phyloP scores from a whole-genome alignment of 176 grass and related monocot genomes.

The Triticum timopheevii region DNA sequence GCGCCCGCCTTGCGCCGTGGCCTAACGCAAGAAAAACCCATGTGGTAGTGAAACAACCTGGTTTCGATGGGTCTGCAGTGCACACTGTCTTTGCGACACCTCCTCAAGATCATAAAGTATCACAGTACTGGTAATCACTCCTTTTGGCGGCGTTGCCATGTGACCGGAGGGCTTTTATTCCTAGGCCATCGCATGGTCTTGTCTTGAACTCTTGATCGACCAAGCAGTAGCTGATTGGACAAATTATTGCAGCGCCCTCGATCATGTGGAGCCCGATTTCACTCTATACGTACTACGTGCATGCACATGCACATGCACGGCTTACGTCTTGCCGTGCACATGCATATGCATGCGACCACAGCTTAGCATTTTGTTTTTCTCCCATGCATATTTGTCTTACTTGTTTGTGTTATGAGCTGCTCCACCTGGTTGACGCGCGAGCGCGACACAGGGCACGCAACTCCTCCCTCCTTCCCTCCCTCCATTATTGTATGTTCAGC shows the following conservation, averaged over 20 bases:
- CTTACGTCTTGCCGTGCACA: not conserved
- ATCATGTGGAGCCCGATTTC: not conserved
- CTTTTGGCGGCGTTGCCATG: not conserved
- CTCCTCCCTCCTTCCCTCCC: too few relatives aligned
- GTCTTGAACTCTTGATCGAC: not conserved
- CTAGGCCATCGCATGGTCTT: not conserved
- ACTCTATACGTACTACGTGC: not conserved
- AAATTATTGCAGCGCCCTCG: not conserved
- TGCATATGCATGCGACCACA: not conserved
- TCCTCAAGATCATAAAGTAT: too few relatives aligned
- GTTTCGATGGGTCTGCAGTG: too few relatives aligned
- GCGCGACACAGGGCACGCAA: too few relatives aligned
- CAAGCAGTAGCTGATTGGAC: not conserved
- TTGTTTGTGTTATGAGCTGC: too few relatives aligned
- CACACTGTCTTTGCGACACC: too few relatives aligned
- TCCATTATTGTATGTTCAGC: too few relatives aligned
- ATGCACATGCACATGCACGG: not conserved
- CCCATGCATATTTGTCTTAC: not conserved
- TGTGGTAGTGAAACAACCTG: too few relatives aligned
- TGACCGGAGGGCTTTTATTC: too few relatives aligned
- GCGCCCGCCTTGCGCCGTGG: too few relatives aligned
- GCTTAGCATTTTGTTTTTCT: not conserved
- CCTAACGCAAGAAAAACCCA: too few relatives aligned
- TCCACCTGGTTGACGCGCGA: too few relatives aligned
- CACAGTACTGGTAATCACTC: not conserved